Evolutionary conservation across 1,139 yeast genomes (phyloP), one percentile per base, ranked within the genome.

Genomic region (Sugiyamaella neomexicana): DNA sequence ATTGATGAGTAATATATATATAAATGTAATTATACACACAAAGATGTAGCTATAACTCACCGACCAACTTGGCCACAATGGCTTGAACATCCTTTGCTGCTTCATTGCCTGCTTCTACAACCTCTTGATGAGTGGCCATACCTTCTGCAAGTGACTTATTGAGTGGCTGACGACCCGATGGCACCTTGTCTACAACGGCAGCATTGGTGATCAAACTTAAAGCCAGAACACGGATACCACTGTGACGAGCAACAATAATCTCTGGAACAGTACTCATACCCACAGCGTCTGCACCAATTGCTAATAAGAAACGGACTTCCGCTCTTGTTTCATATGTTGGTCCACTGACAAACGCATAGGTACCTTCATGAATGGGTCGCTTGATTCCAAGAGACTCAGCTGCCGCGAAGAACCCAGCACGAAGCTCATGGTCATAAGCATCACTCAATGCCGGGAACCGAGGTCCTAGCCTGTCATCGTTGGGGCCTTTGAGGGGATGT

Each of bases 251-350:
- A 12, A 89, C 86, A 60, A 90, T 82, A 1, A 89, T 96, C 70
- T 93, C 99, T 0, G 99, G 97, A 36, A 91, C 97, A 0, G 98
- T 93, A 56, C 96, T 87, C 99, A 93, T 93, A 2, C 99, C 99
- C 5, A 91, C 98, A 0, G 95, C 89, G 71, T 93, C 97, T 47
- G 90, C 97, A 6, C 98, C 98, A 46, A 87, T 63, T 9, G 75
- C 64, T 58, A 82, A 73, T 46, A 91, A 75, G 78, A 85, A 78
- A 57, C 96, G 77, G n/a, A 86, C 86, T 71, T 93, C 98, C 0
- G 98, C 97, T 63, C 97, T 78, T 6, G 91, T 81, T 72, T 93
- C 99, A 69, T 86, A 93, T 0, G 97, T 89, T 2, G 99, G 98
- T 0, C 99, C 99, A 2, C 95, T 82, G 4, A 86, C 96, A 70